Evolutionary conservation across 2,329 filamentous ascomycete genomes (phyloP).

Genomic region (Xylaria hypoxylon): DNA sequence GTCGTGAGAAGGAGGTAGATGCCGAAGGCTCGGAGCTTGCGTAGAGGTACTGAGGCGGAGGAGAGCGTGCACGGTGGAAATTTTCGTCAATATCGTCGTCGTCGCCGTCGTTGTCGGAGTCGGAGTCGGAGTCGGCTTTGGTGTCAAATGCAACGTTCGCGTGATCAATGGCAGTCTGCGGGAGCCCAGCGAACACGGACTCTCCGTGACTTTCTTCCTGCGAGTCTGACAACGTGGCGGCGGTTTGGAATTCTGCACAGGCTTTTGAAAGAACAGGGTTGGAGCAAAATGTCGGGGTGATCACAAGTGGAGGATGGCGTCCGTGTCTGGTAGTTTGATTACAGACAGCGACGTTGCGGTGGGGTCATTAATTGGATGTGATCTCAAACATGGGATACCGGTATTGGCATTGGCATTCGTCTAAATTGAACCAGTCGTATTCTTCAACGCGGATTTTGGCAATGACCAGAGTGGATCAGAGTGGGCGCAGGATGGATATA

Average conservation of each 20-base stretch:
- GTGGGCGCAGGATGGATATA: background rate
- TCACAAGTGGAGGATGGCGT: constrained; percentile 42
- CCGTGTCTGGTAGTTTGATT: constrained; percentile 41
- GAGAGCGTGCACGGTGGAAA: constrained; percentile 58
- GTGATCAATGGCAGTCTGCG: constrained; percentile 44
- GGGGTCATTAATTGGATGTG: constrained; percentile 39
- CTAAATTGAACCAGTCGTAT: constrained; percentile 13
- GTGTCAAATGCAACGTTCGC: constrained; percentile 42
- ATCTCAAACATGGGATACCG: constrained; percentile 33
- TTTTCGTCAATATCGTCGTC: constrained; percentile 39
- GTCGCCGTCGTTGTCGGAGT: constrained; percentile 2
- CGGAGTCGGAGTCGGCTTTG: constrained; percentile 46
- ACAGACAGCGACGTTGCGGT: constrained; percentile 41
- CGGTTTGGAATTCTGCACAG: constrained; percentile 34
- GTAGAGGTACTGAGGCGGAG: constrained; percentile 72
- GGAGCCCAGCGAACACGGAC: constrained; percentile 57
- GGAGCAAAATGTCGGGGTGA: constrained; percentile 29
- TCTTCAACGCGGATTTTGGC: background rate
- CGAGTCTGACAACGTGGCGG: constrained; percentile 63
- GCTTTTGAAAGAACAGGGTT: constrained; percentile 21
- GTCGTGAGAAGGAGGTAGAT: constrained; percentile 56
- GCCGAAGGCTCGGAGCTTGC: constrained; percentile 66
- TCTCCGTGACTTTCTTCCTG: constrained; percentile 59
- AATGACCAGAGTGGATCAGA: background rate
- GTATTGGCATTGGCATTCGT: constrained; percentile 25